Base-by-base conservation (phyloP, 2,329 filamentous ascomycete species). In the Xylariaceae sp. region DNA sequence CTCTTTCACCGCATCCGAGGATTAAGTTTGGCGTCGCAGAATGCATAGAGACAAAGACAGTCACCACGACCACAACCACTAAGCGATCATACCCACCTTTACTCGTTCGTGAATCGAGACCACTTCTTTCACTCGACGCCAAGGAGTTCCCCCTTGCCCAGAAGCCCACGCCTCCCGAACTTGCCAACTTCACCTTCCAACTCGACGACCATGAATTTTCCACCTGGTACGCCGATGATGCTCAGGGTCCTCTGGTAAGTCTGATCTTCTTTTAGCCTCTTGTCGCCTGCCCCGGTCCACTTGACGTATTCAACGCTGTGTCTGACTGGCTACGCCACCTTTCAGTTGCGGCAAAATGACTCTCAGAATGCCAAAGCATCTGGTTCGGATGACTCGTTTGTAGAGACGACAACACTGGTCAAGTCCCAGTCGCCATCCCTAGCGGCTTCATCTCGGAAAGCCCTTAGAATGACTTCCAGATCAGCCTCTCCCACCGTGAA, bases 21-120 rank as follows among this genome's bases (percentile, higher is more conserved):
- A 70, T 79, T 56, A 81, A 83, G 67, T 81, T 87, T 65, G 81
- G 84, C 63, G 76, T 87, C 51, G 82, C 82, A 61, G 84, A 87
- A 68, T 87, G 83, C 65, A 82, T 87, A 69, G 85, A 87, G 74
- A 87, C 84, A 13, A 87, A 84, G 72, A 87, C 83, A 9, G 85
- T 96, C 63, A 96, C 92, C 1, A 97, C 93, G 0, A 97, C 92
- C 0, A 97, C 92, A 0, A 96, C 91, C 0, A 95, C 92, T 1
- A 90, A 91, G 65, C 87, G 73, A 81, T 90, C 75, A 74, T 95
- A 94, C 66, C 92, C 93, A 51, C 91, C 91, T n/a, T 79, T 97
- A 59, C 80, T 90, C 58, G 85, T 96, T 66, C 86, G 85, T 65
- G 84, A 89, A 60, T 88, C 90, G 23, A 84, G 84, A 56, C 83